Conservation (phyloP, 805 yeast genomes). For the Komagataella phaffii region DNA sequence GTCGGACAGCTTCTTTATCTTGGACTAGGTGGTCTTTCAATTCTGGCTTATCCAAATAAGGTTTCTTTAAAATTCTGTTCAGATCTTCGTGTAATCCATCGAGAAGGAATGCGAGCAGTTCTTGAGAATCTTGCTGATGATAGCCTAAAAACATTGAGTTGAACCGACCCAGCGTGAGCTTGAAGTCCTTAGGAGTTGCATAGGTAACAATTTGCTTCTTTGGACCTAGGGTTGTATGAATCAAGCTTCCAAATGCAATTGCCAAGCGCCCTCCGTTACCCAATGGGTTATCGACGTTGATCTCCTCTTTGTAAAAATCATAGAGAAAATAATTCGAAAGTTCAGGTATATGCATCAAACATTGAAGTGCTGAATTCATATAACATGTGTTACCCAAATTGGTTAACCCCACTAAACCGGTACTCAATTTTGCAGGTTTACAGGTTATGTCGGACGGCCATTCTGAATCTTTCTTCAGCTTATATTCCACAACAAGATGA, state of each 20-base stretch:
- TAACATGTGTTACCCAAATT: slow-evolving; percentile 88
- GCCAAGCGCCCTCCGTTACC: slow-evolving; percentile 84
- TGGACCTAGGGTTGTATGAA: slow-evolving; percentile 42
- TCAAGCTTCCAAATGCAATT: slow-evolving; percentile 50
- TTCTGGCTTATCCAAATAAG: slow-evolving; percentile 84
- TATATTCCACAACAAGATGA: not conserved
- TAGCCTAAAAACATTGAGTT: slow-evolving; percentile 70
- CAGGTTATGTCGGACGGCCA: not conserved
- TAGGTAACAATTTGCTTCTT: slow-evolving; percentile 9
- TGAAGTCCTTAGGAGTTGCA: slow-evolving; percentile 65
- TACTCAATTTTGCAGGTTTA: slow-evolving; percentile 8
- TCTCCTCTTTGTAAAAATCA: slow-evolving; percentile 45
- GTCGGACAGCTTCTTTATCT: slow-evolving; percentile 36
- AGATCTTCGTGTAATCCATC: slow-evolving; percentile 91
- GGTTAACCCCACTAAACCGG: slow-evolving; percentile 47
- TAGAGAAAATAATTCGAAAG: slow-evolving; percentile 61
- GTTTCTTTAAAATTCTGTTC: slow-evolving; percentile 71
- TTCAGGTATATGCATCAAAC: slow-evolving; percentile 78
- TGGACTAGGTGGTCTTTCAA: slow-evolving; percentile 45
- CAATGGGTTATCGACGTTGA: slow-evolving; percentile 68
- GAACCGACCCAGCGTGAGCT: slow-evolving; percentile 62
- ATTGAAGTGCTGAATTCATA: slow-evolving; percentile 91
- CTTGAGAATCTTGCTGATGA: slow-evolving; percentile 90
- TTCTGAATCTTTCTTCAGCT: not conserved
- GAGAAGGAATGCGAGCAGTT: slow-evolving; percentile 72